Base-by-base conservation (phyloP, 2,329 filamentous ascomycete species). In the Hypoxylon sp. region DNA sequence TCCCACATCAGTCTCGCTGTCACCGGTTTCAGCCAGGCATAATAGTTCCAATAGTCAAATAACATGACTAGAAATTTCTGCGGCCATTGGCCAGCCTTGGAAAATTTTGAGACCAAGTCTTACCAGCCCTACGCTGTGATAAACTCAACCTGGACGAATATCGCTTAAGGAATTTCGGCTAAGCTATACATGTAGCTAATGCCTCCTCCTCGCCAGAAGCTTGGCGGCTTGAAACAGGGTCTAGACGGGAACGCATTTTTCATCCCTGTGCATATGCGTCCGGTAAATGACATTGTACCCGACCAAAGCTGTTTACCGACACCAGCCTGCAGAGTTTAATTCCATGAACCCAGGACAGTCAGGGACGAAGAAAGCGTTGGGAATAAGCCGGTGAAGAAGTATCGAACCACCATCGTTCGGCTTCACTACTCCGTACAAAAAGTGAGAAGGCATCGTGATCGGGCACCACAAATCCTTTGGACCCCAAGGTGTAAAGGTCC, bases 401-500 rank as follows among this genome's bases (percentile, higher is more conserved):
- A 51, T 70, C 63, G 63, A 53, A 67, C 63, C 56, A 65, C 54
- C 52, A 56, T 68, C 57, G 51, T 65, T 61, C 68, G 63, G 47
- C 57, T 17, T 52, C 10, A 19, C 37, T 62, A 19, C 50, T 37
- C 14, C 35, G 52, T 46, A 50, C 14, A 42, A 10, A 46, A 47
- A 35, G 26, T 37, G 24, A 65, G 51, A 46, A 48, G 35, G 19
- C 46, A 56, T 61, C 65, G 46, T 56, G 67, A 68, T 68, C 67
- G 60, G 68, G 60, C 54, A 66, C 65, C 50, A 39, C 54, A 33
- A 58, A 70, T 71, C 71, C 73, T 69, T 71, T 68, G 70, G 74
- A 74, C 74, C 72, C 74, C 73, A 72, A 67, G 10, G 24, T 60
- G 54, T 33, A 50, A 63, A 52, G 62, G 44, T 58, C 46, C 58